phyloP scores from a whole-genome alignment of 2,329 filamentous ascomycete genomes.

The Aspergillus hortae region DNA sequence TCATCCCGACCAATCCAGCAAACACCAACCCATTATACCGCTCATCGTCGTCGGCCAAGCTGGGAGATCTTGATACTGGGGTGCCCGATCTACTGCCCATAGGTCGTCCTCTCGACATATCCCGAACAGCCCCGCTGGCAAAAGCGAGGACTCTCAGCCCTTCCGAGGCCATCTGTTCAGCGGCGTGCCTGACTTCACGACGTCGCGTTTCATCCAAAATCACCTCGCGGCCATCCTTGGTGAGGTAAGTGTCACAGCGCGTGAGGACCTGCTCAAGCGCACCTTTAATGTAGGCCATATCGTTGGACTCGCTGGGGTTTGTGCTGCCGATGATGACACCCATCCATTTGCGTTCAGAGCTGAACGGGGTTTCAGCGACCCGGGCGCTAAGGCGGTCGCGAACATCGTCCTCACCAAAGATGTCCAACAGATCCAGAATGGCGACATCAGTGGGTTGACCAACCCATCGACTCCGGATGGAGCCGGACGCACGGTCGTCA shows the following conservation, averaged over 20 bases:
- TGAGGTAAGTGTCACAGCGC: slow-evolving; percentile 87
- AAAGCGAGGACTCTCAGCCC: slow-evolving; percentile 90
- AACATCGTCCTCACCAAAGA: slow-evolving; percentile 86
- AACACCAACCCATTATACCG: slow-evolving; percentile 81
- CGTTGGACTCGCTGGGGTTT: slow-evolving; percentile 55
- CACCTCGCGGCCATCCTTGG: slow-evolving; percentile 79
- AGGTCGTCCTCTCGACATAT: slow-evolving; percentile 41
- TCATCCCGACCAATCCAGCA: slow-evolving; percentile 93
- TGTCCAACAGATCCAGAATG: slow-evolving; percentile 89
- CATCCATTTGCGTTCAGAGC: slow-evolving; percentile 99
- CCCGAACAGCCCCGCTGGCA: slow-evolving; percentile 72
- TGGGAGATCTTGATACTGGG: slow-evolving; percentile 26
- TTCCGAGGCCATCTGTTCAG: slow-evolving; percentile 81
- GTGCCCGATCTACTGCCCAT: slow-evolving; percentile 54
- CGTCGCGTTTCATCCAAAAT: slow-evolving; percentile 73
- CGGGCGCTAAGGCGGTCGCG: slow-evolving; percentile 80
- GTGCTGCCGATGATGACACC: slow-evolving; percentile 74
- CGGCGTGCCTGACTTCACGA: slow-evolving; percentile 72
- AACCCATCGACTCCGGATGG: slow-evolving; percentile 82
- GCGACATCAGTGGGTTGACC: slow-evolving; percentile 97
- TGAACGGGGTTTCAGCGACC: slow-evolving; percentile 85
- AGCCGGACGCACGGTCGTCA: slow-evolving; percentile 57
- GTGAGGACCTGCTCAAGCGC: slow-evolving; percentile 82
- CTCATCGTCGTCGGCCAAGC: slow-evolving; percentile 58
- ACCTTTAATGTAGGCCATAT: slow-evolving; percentile 93